phyloP scores from a whole-genome alignment of 192 early-diverging fungal species.

The Haplosporangium gracile region DNA sequence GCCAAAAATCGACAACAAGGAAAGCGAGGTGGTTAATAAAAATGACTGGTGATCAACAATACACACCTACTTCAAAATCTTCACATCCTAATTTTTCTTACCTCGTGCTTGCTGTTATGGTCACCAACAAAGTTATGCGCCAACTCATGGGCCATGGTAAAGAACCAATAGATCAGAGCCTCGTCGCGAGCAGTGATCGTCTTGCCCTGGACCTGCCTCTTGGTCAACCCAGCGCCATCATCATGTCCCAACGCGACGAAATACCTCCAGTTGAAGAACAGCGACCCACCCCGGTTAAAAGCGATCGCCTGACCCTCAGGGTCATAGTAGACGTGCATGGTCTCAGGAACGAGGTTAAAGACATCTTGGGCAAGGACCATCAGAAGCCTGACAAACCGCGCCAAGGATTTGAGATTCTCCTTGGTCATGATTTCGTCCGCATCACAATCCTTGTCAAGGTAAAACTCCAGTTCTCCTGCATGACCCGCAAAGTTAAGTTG shows the following conservation, averaged over 20 bases:
- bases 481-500: slow-evolving; percentile 61
- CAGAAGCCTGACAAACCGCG: slow-evolving; percentile 59
- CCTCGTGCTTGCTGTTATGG: slow-evolving; percentile 83
- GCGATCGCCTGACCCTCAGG: slow-evolving; percentile 76
- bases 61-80: not conserved
- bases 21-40: not conserved
- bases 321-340: slow-evolving; percentile 87
- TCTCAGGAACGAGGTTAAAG: slow-evolving; percentile 69
- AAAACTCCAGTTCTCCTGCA: slow-evolving; percentile 49
- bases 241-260: slow-evolving; percentile 78
- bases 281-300: slow-evolving; percentile 78
- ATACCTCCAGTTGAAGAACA: slow-evolving; percentile 90
- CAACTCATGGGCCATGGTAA: slow-evolving; percentile 87
- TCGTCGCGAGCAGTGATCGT: slow-evolving; percentile 51
- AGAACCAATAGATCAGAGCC: slow-evolving; percentile 85
- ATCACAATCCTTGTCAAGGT: slow-evolving; percentile 52
- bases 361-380: slow-evolving; percentile 62
- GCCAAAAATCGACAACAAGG: not conserved
- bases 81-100: slow-evolving; percentile 6
- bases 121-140: slow-evolving; percentile 79
- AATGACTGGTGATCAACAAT: not conserved
- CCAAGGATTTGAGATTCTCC: slow-evolving; percentile 49
- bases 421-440: slow-evolving; percentile 56
- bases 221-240: slow-evolving; percentile 5
- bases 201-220: slow-evolving; percentile 26